These are phyloP conservation scores for Podospora anserina DNA, from an alignment of 495 filamentous ascomycete species.

Conservation along the genomic window DNA sequence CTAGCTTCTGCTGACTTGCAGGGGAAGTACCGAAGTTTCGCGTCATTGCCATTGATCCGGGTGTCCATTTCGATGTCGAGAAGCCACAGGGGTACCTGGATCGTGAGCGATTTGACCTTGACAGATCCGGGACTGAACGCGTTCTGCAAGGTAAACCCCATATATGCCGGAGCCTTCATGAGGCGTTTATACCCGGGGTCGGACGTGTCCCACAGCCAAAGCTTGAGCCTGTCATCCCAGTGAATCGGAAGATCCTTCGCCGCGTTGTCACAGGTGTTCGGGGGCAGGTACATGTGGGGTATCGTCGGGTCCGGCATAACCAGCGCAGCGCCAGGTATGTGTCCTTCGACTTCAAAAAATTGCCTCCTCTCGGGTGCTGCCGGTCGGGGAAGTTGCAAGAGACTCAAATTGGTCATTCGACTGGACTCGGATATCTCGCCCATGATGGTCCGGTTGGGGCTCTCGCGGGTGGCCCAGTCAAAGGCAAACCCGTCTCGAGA, in stretches of 20 bases:
- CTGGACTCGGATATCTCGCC: neutral
- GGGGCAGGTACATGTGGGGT: neutral
- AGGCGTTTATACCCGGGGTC: constrained; percentile 6
- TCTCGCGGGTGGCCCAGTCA: neutral
- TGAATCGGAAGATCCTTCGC: constrained; percentile 12
- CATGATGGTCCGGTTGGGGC: neutral
- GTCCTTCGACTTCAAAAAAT: neutral
- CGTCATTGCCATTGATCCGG: neutral
- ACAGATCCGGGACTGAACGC: neutral
- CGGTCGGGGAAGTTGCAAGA: no score
- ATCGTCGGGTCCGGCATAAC: neutral
- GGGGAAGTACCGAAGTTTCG: constrained; percentile 10
- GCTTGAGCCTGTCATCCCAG: constrained; percentile 5
- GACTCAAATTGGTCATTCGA: no score
- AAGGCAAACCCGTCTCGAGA: neutral
- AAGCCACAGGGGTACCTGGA: constrained; percentile 13
- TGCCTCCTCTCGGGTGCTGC: neutral
- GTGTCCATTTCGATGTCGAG: constrained; percentile 13
- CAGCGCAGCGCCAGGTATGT: neutral
- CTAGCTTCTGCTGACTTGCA: constrained; percentile 4
- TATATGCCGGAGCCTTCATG: neutral
- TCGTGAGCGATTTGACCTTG: neutral
- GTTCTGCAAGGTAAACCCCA: constrained; percentile 12
- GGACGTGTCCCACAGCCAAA: constrained; percentile 14
- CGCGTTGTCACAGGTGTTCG: constrained; percentile 9